Base-by-base conservation (phyloP, 192 early-diverging fungal species). In the Backusella tarrabulga region DNA sequence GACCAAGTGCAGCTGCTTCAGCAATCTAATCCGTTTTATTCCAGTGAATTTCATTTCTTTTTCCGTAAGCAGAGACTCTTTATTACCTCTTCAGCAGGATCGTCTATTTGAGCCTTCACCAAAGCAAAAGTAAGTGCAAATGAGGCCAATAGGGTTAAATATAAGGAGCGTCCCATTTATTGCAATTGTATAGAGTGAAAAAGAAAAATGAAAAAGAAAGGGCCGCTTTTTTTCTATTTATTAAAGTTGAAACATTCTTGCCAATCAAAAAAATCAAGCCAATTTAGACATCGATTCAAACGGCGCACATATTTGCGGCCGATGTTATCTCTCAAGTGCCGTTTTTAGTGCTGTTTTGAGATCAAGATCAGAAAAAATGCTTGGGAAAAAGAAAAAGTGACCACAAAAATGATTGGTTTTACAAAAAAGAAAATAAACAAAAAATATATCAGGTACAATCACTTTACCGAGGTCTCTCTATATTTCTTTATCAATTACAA, bases 31-130 rank as follows among this genome's bases (percentile, higher is more conserved):
- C 11, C 15, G 4, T 44, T 44, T 17, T 50, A n/a, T 63, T 26
- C 56, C 56, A 29, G 21, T 63, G 56, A 63, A 63, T 29, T 63
- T 63, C 56, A 23, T 26, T 63, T 63, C 21, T 63, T 63, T 60
- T 60, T 60, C 54, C 54, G 54, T 26, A 44, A 3, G 32, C 32
- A 32, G 32, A 32, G 32, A 32, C 32, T 32, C 32, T 32, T 32
- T 32, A 32, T 32, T 76, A 76, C 75, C 35, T 76, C 63, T 76
- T 76, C 75, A 26, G 41, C 63, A 9, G 75, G 44, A 76, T 70
- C 29, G 41, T 76, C 75, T 52, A 26, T n/a, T 68, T 76, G 63
- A 15, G 66, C 74, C 19, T 68, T 66, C 5, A 70, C 68, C 19
- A 70, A 70, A 41, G 54, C 54, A n/a, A 56, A 56, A 21, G 19